Base-by-base conservation (phyloP, 495 filamentous ascomycete genomes). In the Annulohypoxylon nitens region DNA sequence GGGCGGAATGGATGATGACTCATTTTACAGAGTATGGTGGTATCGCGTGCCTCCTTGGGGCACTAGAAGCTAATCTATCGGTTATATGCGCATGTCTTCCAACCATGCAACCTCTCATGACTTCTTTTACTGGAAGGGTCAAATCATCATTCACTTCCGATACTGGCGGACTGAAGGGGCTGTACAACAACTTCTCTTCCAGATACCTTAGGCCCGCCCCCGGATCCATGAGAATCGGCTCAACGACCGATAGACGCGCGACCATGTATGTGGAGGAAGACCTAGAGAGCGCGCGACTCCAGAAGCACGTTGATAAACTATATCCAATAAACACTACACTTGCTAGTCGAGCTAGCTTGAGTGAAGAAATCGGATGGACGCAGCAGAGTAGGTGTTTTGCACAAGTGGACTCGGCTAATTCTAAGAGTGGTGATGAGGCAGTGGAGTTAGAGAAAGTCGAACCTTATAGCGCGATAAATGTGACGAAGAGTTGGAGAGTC, bases 381-480 rank as follows among this genome's bases (percentile, higher is more conserved):
- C 34, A 55, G 16, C 48, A 54, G 7, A 30, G 14, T 12, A 26
- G 48, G 43, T 55, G 47, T 23, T 64, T 34, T 34, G 36, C 48
- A 4, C 62, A 43, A 20, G 48, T 64, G 20, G 48, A 54, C 6
- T 54, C 48, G 14, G 11, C 48, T 6, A 26, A 54, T n/a, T 55
- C 62, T 20, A 41, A 41, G 18, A 39, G 48, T 39, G 30, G 62
- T 18, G 62, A 43, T n/a, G 62, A 54, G 11, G 30, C 62, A 3
- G n/a, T 54, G 6, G 62, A 64, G 36, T 43, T 64, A 23, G 61
- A 64, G 26, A 64, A 64, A 50, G 47, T 53, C 36, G 61, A 64
- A 18, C 61, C 61, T 9, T 64, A 64, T 18, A 64, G 61, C 12
- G 48, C 61, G 16, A 64, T 64, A 34, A 64, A 64, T 16, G 61